phyloP scores from a whole-genome alignment of 2,329 filamentous ascomycete genomes.

The Periglandula ipomoeae region DNA sequence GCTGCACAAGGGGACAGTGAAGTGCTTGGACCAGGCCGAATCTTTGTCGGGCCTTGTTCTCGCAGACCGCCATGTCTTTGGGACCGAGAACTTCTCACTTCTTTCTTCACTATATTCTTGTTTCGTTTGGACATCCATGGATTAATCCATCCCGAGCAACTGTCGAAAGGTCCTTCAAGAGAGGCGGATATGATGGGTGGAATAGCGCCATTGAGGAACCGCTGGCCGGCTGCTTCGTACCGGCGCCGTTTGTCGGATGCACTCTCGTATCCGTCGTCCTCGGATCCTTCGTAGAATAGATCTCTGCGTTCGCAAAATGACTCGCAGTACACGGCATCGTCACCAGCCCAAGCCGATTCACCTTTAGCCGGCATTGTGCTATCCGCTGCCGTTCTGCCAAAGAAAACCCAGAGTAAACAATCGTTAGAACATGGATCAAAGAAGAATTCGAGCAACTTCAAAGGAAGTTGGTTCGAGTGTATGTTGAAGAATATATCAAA shows the following conservation, averaged over 20 bases:
- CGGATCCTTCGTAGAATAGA: slow-evolving; percentile 45
- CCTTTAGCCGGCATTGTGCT: not conserved
- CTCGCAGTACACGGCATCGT: slow-evolving; percentile 37
- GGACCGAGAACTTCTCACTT: not conserved
- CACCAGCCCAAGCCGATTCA: slow-evolving; percentile 14
- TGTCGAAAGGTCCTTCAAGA: slow-evolving; percentile 53
- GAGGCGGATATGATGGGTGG: slow-evolving; percentile 51
- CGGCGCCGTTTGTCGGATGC: slow-evolving; percentile 38
- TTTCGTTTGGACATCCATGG: slow-evolving; percentile 19
- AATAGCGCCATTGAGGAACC: slow-evolving; percentile 46
- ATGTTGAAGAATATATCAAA: no score
- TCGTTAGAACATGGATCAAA: not conserved
- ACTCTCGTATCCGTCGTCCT: slow-evolving; percentile 43
- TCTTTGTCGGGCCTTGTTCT: slow-evolving; percentile 8
- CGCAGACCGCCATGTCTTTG: not conserved
- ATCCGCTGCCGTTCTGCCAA: not conserved
- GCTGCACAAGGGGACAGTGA: slow-evolving; percentile 11
- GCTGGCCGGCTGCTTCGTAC: slow-evolving; percentile 50
- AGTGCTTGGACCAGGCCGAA: slow-evolving; percentile 1
- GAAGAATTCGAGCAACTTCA: no score
- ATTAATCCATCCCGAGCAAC: slow-evolving; percentile 21
- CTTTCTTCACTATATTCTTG: not conserved
- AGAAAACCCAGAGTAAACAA: no score
- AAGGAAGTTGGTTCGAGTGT: no score
- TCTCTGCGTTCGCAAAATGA: slow-evolving; percentile 32